Percentiles rank a stretch among this genome's conserved stretches.
phyloP scores from a whole-genome alignment of 1,284 basidiomycete species.

The Trichosporon ovoides region DNA sequence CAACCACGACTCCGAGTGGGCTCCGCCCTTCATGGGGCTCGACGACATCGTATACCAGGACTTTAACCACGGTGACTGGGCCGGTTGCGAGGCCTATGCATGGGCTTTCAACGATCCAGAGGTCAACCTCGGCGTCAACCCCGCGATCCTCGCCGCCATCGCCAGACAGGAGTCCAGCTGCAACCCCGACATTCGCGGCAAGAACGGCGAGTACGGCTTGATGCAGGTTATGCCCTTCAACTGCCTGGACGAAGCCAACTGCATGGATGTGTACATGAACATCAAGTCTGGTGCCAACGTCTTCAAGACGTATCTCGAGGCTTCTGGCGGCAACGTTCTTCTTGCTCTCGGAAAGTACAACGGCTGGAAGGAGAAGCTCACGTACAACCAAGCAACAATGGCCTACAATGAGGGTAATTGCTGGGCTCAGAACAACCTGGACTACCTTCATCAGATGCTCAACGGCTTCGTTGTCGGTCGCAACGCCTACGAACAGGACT shows the following conservation, averaged over 20 bases:
- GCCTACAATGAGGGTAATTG: conserved; percentile 48
- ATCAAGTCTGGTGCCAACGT: conserved; percentile 45
- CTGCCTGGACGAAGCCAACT: conserved; percentile 60
- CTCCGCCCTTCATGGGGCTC: conserved; percentile 51
- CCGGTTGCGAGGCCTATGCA: background rate
- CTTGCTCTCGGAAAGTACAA: conserved; percentile 67
- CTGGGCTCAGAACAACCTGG: conserved; percentile 58
- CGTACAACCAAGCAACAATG: conserved; percentile 36
- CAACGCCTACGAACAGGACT: background rate
- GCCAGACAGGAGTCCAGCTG: conserved; percentile 77
- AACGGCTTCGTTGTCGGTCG: conserved; percentile 57
- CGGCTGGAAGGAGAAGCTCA: conserved; percentile 65
- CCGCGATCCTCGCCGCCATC: conserved; percentile 74
- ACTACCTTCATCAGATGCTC: conserved; percentile 66
- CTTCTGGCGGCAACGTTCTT: conserved; percentile 59
- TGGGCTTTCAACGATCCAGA: background rate
- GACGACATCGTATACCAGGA: conserved; percentile 46
- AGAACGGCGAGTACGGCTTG: conserved; percentile 70
- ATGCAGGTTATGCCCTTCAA: conserved; percentile 82
- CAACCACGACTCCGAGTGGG: conserved; percentile 38
- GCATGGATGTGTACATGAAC: conserved; percentile 55
- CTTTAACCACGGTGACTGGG: background rate
- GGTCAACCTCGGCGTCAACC: conserved; percentile 46
- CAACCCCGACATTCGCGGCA: conserved; percentile 63
- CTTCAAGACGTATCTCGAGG: conserved; percentile 26